These are phyloP conservation scores for Leptodermis oblonga DNA, from an alignment of 257 asterid genomes.

Conservation along the genomic window DNA sequence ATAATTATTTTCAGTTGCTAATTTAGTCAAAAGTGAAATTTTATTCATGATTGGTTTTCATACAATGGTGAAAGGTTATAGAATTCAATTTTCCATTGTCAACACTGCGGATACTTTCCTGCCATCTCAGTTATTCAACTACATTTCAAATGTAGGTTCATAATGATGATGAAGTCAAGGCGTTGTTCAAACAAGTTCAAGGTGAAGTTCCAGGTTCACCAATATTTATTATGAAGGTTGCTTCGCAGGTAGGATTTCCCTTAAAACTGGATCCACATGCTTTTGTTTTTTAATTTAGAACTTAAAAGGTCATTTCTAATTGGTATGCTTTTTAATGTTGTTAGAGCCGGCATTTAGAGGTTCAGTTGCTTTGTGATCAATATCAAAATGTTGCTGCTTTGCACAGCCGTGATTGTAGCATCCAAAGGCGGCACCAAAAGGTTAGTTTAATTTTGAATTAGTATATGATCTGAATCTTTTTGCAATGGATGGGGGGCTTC, in stretches of 20 bases:
- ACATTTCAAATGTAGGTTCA: conserved; percentile 56
- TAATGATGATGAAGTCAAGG: conserved; percentile 92
- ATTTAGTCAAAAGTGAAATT: background rate
- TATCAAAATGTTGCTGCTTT: conserved; percentile 95
- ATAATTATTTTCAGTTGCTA: conserved; percentile 11
- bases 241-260: conserved; percentile 79
- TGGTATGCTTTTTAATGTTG: conserved; percentile 21
- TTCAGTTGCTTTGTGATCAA: conserved; percentile 95
- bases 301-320: conserved; percentile 22
- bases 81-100: background rate
- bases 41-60: background rate
- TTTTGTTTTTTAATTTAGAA: background rate
- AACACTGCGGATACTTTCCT: background rate
- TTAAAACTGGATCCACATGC: conserved; percentile 9
- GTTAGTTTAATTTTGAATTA: conserved; percentile 29
- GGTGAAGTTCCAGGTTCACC: conserved; percentile 99
- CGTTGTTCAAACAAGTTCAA: conserved; percentile 98
- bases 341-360: conserved; percentile 99
- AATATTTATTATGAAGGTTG: conserved; percentile 95
- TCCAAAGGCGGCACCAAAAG: conserved; percentile 99
- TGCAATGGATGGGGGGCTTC: background rate
- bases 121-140: conserved; percentile 5
- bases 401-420: conserved; percentile 99
- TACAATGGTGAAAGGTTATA: background rate
- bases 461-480: background rate